These are phyloP conservation scores for Russula vinacea DNA, from an alignment of 768 basidiomycete species.

Conservation along the genomic window DNA sequence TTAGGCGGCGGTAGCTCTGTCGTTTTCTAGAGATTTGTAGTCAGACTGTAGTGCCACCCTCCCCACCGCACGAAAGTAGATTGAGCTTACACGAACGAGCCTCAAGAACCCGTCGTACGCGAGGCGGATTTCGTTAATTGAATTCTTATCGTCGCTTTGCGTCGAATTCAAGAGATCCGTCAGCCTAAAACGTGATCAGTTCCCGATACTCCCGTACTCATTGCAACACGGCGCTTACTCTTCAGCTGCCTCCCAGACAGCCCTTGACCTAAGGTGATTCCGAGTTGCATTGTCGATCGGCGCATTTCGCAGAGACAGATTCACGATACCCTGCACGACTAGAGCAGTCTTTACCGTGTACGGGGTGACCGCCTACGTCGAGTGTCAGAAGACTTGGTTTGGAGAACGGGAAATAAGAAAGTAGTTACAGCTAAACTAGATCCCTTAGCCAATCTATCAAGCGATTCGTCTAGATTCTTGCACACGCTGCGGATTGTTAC, in stretches of 20 bases:
- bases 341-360: constrained; percentile 15
- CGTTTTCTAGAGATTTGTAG: constrained; percentile 17
- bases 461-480: not conserved
- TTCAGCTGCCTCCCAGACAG: constrained; percentile 18
- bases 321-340: constrained; percentile 21
- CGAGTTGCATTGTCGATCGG: not conserved
- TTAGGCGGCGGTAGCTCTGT: constrained; percentile 11
- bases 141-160: constrained; percentile 1
- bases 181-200: constrained; percentile 3
- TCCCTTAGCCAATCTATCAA: constrained; percentile 13
- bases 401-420: not conserved
- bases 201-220: not conserved
- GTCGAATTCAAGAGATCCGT: constrained; percentile 12
- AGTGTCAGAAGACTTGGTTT: not conserved
- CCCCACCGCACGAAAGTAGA: not conserved
- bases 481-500: not conserved
- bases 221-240: constrained; percentile 5
- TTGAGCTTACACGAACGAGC: constrained; percentile 15
- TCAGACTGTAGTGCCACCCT: constrained; percentile 9
- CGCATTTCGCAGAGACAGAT: not conserved
- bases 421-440: constrained; percentile 1
- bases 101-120: constrained; percentile 16
- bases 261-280: constrained; percentile 20
- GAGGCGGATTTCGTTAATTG: constrained; percentile 6
- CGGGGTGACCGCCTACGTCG: constrained; percentile 3